These are phyloP conservation scores for Oxyria digyna DNA, from an alignment of 148 eudicot genomes.

Conservation along the genomic window DNA sequence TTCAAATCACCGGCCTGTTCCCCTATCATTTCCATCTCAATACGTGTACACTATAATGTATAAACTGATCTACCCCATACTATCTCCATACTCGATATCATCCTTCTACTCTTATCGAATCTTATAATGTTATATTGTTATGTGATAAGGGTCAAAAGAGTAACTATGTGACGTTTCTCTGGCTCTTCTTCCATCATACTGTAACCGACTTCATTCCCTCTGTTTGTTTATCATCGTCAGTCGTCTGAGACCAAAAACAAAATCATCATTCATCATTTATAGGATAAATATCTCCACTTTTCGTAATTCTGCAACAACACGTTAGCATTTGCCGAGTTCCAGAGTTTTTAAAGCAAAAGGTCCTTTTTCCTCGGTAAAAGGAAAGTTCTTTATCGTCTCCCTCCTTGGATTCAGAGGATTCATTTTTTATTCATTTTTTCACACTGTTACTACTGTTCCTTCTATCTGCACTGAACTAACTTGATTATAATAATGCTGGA, in stretches of 20 bases:
- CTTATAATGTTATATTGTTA: no score
- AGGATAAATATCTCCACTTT: background rate
- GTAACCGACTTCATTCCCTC: no score
- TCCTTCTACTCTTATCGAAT: no score
- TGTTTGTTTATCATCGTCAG: no score
- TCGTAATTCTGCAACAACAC: slow-evolving; percentile 1
- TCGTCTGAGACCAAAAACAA: no score
- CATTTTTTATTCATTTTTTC: background rate
- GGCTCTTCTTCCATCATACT: no score
- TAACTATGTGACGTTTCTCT: no score
- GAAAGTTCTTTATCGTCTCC: background rate
- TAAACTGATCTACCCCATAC: no score
- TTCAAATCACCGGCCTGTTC: background rate
- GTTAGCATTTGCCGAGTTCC: background rate
- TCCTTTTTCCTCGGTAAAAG: background rate
- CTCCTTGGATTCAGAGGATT: background rate
- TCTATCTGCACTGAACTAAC: background rate
- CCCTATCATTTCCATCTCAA: background rate
- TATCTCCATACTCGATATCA: no score
- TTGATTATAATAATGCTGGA: background rate
- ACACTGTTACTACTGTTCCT: background rate
- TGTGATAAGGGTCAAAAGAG: no score
- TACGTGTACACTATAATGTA: background rate
- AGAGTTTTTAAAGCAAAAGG: background rate
- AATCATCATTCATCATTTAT: no score